Evolutionary conservation across 1,139 yeast genomes (phyloP).

Genomic region (Yamadazyma siamensis): DNA sequence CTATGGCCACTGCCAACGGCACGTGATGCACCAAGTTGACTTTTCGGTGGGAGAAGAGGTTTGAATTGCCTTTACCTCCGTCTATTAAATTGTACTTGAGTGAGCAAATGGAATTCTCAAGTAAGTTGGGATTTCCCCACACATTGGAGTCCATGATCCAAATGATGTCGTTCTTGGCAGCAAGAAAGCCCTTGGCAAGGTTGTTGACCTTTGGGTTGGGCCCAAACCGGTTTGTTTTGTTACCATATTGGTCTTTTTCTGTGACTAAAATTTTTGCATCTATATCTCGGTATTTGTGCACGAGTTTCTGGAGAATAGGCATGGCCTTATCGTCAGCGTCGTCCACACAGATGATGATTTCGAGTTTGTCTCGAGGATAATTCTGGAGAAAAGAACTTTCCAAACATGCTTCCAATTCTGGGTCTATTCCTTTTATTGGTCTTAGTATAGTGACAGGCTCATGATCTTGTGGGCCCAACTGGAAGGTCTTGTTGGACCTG

Average conservation of each 20-base stretch:
- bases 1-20: constrained; percentile 56
- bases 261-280: constrained; percentile 60
- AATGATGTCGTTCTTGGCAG: constrained; percentile 66
- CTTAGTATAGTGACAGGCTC: constrained; percentile 79
- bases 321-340: constrained; percentile 62
- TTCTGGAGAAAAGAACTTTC: constrained; percentile 66
- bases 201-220: constrained; percentile 91
- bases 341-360: constrained; percentile 75
- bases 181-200: constrained; percentile 69
- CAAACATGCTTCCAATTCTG: constrained; percentile 67
- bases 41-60: constrained; percentile 24
- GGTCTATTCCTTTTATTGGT: constrained; percentile 83
- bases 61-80: constrained; percentile 26
- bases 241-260: constrained; percentile 26
- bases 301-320: constrained; percentile 49
- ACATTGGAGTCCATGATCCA: constrained; percentile 93
- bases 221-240: constrained; percentile 52
- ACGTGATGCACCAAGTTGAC: constrained; percentile 78
- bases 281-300: constrained; percentile 52
- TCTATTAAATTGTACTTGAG: constrained; percentile 48
- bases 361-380: constrained; percentile 58
- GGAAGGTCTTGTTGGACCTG: constrained; percentile 18
- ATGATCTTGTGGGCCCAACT: constrained; percentile 11
- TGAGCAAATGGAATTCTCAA: constrained; percentile 62
- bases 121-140: constrained; percentile 67